phyloP scores from a whole-genome alignment of 495 filamentous ascomycete species.

The Lophiotrema nucula region DNA sequence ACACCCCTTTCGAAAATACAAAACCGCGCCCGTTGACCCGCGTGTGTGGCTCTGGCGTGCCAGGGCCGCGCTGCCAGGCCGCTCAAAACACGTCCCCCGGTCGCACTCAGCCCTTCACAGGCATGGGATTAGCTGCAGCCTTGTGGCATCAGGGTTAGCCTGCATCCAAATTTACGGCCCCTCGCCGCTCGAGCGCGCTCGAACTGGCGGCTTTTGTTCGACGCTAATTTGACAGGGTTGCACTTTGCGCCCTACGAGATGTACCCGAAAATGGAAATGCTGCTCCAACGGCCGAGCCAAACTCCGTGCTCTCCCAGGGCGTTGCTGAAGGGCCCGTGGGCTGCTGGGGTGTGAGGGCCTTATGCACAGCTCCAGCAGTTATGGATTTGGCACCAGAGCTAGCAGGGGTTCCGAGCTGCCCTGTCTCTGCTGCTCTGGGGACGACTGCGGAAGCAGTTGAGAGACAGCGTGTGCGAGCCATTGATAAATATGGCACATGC shows the following conservation, averaged over 20 bases:
- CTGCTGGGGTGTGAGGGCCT: conserved; percentile 17
- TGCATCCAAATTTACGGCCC: conserved; percentile 35
- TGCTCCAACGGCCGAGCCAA: conserved; percentile 32
- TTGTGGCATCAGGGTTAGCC: conserved; percentile 26
- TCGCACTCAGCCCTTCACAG: conserved; percentile 17
- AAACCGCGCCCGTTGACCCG: conserved; percentile 16
- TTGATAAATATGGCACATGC: conserved; percentile 33
- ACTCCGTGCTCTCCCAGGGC: conserved; percentile 25
- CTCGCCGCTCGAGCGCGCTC: conserved; percentile 17
- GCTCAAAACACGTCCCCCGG: too few species aligned
- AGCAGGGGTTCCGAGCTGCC: conserved; percentile 31
- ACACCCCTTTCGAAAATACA: too few species aligned
- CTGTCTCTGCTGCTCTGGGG: conserved; percentile 21
- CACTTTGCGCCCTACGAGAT: conserved; percentile 29
- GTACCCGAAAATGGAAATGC: conserved; percentile 27
- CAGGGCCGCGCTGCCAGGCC: conserved; percentile 8
- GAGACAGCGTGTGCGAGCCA: conserved; percentile 17
- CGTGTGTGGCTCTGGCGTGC: conserved; percentile 15
- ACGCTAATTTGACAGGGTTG: conserved; percentile 32
- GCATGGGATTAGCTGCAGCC: conserved; percentile 26
- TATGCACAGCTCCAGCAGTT: conserved; percentile 28
- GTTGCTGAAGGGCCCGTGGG: conserved; percentile 24
- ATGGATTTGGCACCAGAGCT: conserved; percentile 29
- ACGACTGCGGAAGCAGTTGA: conserved; percentile 21
- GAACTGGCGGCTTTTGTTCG: conserved; percentile 22